Percentiles rank a stretch among this genome's conserved stretches.
Conservation (phyloP, 2,329 filamentous ascomycete genomes). For the Exserohilum turcica region DNA sequence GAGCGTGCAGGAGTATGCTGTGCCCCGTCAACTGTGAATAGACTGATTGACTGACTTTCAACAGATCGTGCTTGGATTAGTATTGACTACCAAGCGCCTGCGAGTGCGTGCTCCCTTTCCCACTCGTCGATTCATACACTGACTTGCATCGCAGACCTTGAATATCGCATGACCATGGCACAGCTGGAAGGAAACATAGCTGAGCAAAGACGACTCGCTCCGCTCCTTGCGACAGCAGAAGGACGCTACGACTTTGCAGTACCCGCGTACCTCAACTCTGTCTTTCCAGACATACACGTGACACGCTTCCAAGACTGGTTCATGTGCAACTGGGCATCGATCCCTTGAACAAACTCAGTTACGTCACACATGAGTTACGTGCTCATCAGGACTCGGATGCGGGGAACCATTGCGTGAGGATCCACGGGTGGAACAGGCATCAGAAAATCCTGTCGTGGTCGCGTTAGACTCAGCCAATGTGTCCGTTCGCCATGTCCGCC, state of each 20-base stretch:
- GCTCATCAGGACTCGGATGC: neutral
- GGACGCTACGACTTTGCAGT: constrained; percentile 69
- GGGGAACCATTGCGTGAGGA: neutral
- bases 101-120: constrained; percentile 32
- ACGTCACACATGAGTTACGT: constrained; percentile 4
- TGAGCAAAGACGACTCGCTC: constrained; percentile 56
- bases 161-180: constrained; percentile 55
- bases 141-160: constrained; percentile 40
- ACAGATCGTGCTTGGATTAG: constrained; percentile 38
- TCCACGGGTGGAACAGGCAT: neutral
- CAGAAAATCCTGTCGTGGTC: neutral
- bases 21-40: neutral
- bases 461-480: neutral
- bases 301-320: constrained; percentile 50
- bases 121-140: neutral
- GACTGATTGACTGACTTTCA: constrained; percentile 11
- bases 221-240: constrained; percentile 70
- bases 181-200: constrained; percentile 38
- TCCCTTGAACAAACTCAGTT: constrained; percentile 26
- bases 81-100: constrained; percentile 53
- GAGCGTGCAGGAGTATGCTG: constrained; percentile 36
- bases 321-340: constrained; percentile 39
- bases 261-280: constrained; percentile 62
- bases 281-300: constrained; percentile 46
- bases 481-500: neutral